Conservation (phyloP, 176 grass and related monocot species). For the Echinochloa phyllopogon region DNA sequence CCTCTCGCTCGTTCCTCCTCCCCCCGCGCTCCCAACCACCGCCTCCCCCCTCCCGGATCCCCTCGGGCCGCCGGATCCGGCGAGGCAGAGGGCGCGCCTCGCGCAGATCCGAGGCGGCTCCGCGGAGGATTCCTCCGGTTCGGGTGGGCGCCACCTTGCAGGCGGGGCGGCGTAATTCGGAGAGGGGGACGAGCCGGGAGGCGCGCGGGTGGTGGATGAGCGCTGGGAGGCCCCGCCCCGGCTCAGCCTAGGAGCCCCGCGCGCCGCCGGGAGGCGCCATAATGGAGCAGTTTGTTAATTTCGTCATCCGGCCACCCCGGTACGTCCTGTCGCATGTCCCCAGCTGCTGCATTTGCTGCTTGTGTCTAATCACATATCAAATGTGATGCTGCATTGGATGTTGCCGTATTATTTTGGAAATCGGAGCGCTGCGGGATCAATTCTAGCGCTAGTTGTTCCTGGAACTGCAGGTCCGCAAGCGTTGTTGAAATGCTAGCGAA, state of each 20-base stretch:
- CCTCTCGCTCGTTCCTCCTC: constrained; percentile 13
- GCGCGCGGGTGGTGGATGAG: constrained; percentile 33
- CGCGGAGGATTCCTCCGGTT: background rate
- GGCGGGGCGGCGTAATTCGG: constrained; percentile 21
- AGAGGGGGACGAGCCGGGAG: constrained; percentile 18
- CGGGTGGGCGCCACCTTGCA: background rate
- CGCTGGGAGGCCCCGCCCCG: background rate
- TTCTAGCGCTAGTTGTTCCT: background rate
- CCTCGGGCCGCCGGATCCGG: constrained; percentile 45
- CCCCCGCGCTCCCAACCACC: background rate
- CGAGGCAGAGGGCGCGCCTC: constrained; percentile 28
- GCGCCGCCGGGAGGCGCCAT: constrained; percentile 45
- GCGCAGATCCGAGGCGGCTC: constrained; percentile 33
- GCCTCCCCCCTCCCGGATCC: constrained; percentile 36
- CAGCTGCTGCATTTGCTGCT: background rate
- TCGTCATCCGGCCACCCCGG: constrained; percentile 95
- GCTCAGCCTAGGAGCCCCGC: constrained; percentile 20
- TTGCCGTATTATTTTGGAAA: constrained; percentile 13
- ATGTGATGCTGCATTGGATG: constrained; percentile 1
- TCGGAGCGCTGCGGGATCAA: background rate
- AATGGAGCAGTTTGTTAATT: constrained; percentile 99
- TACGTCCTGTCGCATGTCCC: constrained; percentile 10
- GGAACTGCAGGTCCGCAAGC: background rate
- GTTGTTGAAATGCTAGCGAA: constrained; percentile 4
- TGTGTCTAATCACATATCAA: background rate